phyloP scores from a whole-genome alignment of 345 rosid genomes.

The Odontarrhena argentea region DNA sequence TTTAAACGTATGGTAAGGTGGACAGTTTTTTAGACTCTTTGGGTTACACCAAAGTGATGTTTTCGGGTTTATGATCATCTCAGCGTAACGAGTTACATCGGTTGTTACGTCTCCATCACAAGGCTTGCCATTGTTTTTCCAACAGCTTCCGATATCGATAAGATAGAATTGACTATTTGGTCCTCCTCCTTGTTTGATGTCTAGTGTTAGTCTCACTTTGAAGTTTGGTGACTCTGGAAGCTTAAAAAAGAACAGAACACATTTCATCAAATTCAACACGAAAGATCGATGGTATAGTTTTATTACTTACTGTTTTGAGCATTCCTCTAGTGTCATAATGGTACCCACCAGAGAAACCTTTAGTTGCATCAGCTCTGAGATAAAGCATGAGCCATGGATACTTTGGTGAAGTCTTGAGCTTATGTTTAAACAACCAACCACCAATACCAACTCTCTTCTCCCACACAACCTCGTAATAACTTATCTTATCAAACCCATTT shows the following conservation, averaged over 20 bases:
- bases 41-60: slow-evolving; percentile 56
- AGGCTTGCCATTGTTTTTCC: slow-evolving; percentile 75
- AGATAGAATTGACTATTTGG: slow-evolving; percentile 73
- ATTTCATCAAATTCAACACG: background rate
- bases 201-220: slow-evolving; percentile 59
- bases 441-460: slow-evolving; percentile 69
- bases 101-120: slow-evolving; percentile 69
- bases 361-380: slow-evolving; percentile 84
- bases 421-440: slow-evolving; percentile 71
- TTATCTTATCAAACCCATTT: slow-evolving; percentile 36
- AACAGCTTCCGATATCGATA: slow-evolving; percentile 80
- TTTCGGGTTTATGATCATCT: slow-evolving; percentile 68
- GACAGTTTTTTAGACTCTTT: slow-evolving; percentile 47
- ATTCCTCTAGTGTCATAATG: slow-evolving; percentile 81
- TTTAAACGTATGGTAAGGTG: slow-evolving; percentile 60
- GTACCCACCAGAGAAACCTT: slow-evolving; percentile 76
- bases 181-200: slow-evolving; percentile 78
- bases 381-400: slow-evolving; percentile 95
- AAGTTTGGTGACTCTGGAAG: slow-evolving; percentile 78
- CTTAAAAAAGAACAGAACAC: slow-evolving; percentile 41
- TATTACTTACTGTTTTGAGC: slow-evolving; percentile 59
- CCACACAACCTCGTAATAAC: slow-evolving; percentile 72
- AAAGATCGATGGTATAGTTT: background rate
- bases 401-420: slow-evolving; percentile 65
- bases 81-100: slow-evolving; percentile 81